Evolutionary conservation across 2,329 filamentous ascomycete genomes (phyloP).

Genomic region (Scedosporium aurantiacum): DNA sequence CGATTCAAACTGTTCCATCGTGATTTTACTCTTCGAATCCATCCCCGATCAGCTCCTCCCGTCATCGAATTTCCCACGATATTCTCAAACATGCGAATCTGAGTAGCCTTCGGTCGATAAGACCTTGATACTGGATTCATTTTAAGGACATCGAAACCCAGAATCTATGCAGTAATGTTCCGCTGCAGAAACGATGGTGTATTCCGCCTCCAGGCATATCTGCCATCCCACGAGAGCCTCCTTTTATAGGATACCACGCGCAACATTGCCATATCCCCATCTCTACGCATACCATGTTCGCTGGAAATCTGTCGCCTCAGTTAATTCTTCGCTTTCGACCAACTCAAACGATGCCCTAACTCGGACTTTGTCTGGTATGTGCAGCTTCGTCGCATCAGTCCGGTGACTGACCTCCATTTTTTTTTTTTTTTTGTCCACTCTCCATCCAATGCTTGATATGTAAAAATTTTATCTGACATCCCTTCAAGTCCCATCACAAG

Average conservation of each 20-base stretch:
- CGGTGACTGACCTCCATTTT: neutral
- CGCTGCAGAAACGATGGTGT: neutral
- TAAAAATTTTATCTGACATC: slow-evolving; percentile 7
- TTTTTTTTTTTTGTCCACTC: too few species aligned
- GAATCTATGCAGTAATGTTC: neutral
- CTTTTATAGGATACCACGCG: neutral
- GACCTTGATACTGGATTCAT: neutral
- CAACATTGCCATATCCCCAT: slow-evolving; percentile 11
- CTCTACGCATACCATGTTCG: slow-evolving; percentile 26
- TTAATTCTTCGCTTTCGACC: slow-evolving; percentile 1
- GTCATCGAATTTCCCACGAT: neutral
- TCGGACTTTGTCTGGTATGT: neutral
- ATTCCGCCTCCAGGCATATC: slow-evolving; percentile 1
- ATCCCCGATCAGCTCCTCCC: neutral
- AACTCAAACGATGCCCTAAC: neutral
- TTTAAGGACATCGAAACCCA: neutral
- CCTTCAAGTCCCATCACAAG: slow-evolving; percentile 34
- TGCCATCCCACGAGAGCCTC: slow-evolving; percentile 1
- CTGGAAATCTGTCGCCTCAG: slow-evolving; percentile 31
- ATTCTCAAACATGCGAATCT: neutral
- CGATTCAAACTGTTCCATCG: neutral
- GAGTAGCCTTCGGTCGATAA: too few species aligned
- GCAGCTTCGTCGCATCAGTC: too few species aligned
- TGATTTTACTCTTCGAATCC: neutral
- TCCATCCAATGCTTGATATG: neutral